Base-by-base conservation (phyloP, 306 rosid species). In the Gleditsia sinensis region DNA sequence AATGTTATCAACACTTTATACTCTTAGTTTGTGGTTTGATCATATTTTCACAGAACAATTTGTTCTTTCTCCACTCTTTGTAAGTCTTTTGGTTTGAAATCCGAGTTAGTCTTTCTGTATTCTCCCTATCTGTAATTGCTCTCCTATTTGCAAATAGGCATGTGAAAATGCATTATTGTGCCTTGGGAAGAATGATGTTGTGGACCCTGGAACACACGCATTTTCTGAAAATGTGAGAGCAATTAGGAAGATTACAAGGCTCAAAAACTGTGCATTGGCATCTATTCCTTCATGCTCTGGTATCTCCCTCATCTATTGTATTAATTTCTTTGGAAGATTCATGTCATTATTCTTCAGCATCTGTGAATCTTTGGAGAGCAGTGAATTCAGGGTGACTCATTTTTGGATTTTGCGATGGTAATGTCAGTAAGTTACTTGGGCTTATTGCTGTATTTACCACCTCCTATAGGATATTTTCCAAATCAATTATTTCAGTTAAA, bases 241-340 rank as follows among this genome's bases (percentile, higher is more conserved):
- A 2, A 50, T 77, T 57, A 87, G 80, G 16, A 79, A 77, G 78
- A 83, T 87, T 75, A 69, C 75, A 53, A 82, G 85, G 80, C 88
- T 91, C 46, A 85, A 82, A 74, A 72, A 88, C 61, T 46, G 67
- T 62, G 88, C 93, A 61, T 42, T 86, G 80, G 54, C 78, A 49
- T 88, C 83, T 20, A 81, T 83, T 37, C 70, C 87, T 84, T 84
- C 96, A 27, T 69, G 67, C 75, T 90, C 97, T 69, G 93, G 96
- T 94, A 84, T 56, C 55, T 53, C 63, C 63, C 56, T 70, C 53
- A 33, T 74, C 42, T 25, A 9, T 39, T 74, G 8, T 36, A 46
- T 49, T 9, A 51, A 58, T 43, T 49, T 69, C 34, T 49, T 58
- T 40, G 14, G 54, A n/a, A 57, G 14, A 54, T 64, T 71, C 67